Percentiles rank a stretch among this genome's conserved stretches.
Evolutionary conservation across 768 basidiomycete species (phyloP).

Genomic region (Macrocybe gigantea): DNA sequence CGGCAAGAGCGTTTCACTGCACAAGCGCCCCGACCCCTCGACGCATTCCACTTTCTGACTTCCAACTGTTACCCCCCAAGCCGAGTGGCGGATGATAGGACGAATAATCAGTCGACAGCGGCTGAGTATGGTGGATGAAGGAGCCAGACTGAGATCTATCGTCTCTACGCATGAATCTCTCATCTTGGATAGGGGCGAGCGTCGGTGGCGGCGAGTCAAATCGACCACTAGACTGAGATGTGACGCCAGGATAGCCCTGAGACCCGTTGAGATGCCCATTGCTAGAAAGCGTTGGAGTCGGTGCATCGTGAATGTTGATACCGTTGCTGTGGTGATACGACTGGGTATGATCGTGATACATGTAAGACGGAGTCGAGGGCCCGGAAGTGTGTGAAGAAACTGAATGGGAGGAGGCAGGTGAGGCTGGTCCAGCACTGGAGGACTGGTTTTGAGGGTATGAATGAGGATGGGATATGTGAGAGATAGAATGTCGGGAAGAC

Average conservation of each 20-base stretch:
- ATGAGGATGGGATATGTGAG: slow-evolving; percentile 53
- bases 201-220: slow-evolving; percentile 51
- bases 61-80: slow-evolving; percentile 39
- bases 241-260: no score
- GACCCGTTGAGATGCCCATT: not conserved
- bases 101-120: slow-evolving; percentile 29
- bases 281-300: no score
- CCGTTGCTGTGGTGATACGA: slow-evolving; percentile 28
- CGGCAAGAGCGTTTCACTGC: slow-evolving; percentile 16
- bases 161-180: slow-evolving; percentile 26
- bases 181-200: slow-evolving; percentile 51
- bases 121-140: slow-evolving; percentile 38
- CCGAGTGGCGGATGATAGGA: slow-evolving; percentile 35
- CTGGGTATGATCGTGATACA: slow-evolving; percentile 41
- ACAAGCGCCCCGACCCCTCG: slow-evolving; percentile 33
- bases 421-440: slow-evolving; percentile 34
- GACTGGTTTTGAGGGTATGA: slow-evolving; percentile 32
- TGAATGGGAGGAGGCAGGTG: slow-evolving; percentile 48
- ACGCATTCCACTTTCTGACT: slow-evolving; percentile 37
- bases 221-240: slow-evolving; percentile 12
- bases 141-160: slow-evolving; percentile 21
- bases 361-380: slow-evolving; percentile 39
- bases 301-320: slow-evolving; percentile 19
- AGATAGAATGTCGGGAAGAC: slow-evolving; percentile 53
- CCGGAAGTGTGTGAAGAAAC: slow-evolving; percentile 37